Evolutionary conservation across 179 eudicot species (phyloP).

Genomic region (Vitellaria paradoxa): DNA sequence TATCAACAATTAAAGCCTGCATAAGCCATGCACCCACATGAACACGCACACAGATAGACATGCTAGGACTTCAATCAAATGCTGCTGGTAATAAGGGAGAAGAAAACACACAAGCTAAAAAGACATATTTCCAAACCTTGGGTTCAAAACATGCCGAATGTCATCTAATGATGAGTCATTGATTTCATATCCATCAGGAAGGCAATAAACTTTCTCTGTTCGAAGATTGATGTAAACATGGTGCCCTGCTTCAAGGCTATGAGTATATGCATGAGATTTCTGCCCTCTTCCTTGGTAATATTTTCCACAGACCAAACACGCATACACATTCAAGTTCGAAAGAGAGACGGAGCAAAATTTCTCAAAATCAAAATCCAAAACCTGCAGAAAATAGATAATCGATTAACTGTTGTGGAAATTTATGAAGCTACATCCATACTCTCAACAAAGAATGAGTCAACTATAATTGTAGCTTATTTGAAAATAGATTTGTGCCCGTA

Average conservation of each 20-base stretch:
- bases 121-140: constrained; percentile 49
- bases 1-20: background rate
- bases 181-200: constrained; percentile 96
- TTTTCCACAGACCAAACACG: constrained; percentile 95
- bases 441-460: background rate
- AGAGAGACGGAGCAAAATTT: constrained; percentile 88
- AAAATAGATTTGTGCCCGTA: background rate
- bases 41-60: background rate
- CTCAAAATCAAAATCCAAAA: constrained; percentile 95
- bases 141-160: constrained; percentile 87
- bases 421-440: background rate
- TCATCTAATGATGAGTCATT: constrained; percentile 89
- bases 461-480: background rate
- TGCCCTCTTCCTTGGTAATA: constrained; percentile 92
- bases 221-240: constrained; percentile 89
- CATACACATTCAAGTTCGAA: constrained; percentile 81
- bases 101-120: constrained; percentile 7
- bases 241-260: constrained; percentile 94
- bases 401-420: background rate
- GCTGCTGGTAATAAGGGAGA: background rate
- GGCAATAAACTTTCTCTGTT: constrained; percentile 91
- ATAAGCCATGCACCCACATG: background rate
- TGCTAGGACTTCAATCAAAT: background rate
- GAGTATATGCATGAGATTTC: constrained; percentile 92
- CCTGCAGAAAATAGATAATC: constrained; percentile 43